A percentile compares a stretch with the other conserved stretches of the same genome.
Conservation (phyloP, 2,329 filamentous ascomycete genomes). For the Colletotrichum lupini region DNA sequence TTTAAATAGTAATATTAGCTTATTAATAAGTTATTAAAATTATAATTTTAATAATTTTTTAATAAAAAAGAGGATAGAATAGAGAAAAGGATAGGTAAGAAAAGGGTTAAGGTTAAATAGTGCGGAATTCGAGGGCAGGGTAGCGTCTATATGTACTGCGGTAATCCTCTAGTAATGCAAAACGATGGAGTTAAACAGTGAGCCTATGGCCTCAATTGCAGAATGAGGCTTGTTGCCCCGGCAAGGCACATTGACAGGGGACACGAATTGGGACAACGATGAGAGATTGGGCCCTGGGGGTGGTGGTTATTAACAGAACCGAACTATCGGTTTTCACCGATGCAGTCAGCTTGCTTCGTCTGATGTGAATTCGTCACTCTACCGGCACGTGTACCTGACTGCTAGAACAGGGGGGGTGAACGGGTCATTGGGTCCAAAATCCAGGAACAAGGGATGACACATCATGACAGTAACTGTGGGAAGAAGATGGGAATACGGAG, state of each 20-base stretch:
- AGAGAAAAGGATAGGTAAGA: too few species aligned
- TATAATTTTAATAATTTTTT: too few species aligned
- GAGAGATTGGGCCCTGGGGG: neutral
- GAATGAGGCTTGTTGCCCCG: neutral
- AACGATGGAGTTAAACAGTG: too few species aligned
- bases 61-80: too few species aligned
- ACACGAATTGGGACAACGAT: neutral
- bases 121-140: too few species aligned
- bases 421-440: neutral
- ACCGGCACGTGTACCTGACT: neutral
- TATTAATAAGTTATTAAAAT: too few species aligned
- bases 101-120: too few species aligned
- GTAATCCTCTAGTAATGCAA: too few species aligned
- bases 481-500: neutral
- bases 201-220: neutral
- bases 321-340: constrained; percentile 23
- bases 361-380: neutral
- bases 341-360: neutral
- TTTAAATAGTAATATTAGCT: too few species aligned
- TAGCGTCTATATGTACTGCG: too few species aligned
- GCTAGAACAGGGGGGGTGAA: neutral
- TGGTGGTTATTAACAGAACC: constrained; percentile 6
- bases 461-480: neutral
- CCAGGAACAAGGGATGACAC: neutral
- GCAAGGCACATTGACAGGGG: neutral